phyloP scores from a whole-genome alignment of 805 yeast genomes.

The Zygoascus biomembranicola region DNA sequence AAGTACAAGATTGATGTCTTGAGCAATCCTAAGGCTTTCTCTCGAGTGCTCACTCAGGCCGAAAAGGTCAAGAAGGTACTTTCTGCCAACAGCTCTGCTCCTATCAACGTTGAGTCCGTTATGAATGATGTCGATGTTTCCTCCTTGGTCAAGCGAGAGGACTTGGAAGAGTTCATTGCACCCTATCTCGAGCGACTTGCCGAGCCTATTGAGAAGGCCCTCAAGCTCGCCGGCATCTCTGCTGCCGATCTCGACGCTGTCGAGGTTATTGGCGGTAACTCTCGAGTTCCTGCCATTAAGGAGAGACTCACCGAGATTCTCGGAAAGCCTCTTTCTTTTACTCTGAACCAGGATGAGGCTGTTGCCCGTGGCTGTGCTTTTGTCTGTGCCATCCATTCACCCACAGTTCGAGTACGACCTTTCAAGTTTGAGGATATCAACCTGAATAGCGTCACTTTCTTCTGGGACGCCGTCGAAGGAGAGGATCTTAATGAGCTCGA shows the following conservation, averaged over 20 bases:
- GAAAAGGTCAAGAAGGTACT: constrained; percentile 93
- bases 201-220: constrained; percentile 73
- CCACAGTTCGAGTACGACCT: constrained; percentile 96
- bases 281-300: constrained; percentile 94
- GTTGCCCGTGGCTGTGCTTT: constrained; percentile 99
- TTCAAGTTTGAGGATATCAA: constrained; percentile 96
- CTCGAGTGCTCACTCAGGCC: constrained; percentile 84
- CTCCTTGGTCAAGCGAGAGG: constrained; percentile 80
- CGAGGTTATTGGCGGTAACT: constrained; percentile 96
- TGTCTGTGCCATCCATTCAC: constrained; percentile 98
- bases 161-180: constrained; percentile 79
- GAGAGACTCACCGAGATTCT: constrained; percentile 70
- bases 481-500: constrained; percentile 85
- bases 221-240: constrained; percentile 67
- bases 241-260: constrained; percentile 76
- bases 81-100: constrained; percentile 92
- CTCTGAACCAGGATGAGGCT: constrained; percentile 98
- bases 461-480: constrained; percentile 90
- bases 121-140: constrained; percentile 97
- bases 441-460: constrained; percentile 86
- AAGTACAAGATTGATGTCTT: constrained; percentile 92
- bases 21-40: constrained; percentile 89
- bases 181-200: constrained; percentile 73
- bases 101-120: constrained; percentile 89
- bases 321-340: constrained; percentile 80